Evolutionary conservation across 306 rosid genomes (phyloP).

Genomic region (Astragalus glycyphyllos): DNA sequence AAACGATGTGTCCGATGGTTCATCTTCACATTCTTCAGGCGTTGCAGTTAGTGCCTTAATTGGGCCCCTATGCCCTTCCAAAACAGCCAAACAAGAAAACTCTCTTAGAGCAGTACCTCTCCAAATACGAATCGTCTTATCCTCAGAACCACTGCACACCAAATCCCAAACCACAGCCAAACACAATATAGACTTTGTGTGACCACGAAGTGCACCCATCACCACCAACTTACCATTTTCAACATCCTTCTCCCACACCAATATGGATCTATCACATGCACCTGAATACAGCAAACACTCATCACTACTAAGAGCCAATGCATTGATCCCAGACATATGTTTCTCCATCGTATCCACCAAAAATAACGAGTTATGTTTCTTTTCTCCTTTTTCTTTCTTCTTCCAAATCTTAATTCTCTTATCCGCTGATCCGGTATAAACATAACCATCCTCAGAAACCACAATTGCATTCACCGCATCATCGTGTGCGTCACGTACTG

Average conservation of each 20-base stretch:
- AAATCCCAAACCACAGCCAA: constrained; percentile 65
- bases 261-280: constrained; percentile 80
- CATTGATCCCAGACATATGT: constrained; percentile 83
- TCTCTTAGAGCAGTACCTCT: constrained; percentile 49
- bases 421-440: constrained; percentile 91
- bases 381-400: constrained; percentile 48
- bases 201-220: constrained; percentile 79
- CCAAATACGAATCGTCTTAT: constrained; percentile 80
- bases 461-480: constrained; percentile 88
- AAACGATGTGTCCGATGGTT: constrained; percentile 43
- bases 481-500: constrained; percentile 72
- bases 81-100: constrained; percentile 67
- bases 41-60: constrained; percentile 73
- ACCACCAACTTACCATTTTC: constrained; percentile 53
- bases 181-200: constrained; percentile 71
- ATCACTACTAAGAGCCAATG: constrained; percentile 67
- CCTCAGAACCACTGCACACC: constrained; percentile 91
- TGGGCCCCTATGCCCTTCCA: constrained; percentile 83
- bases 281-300: constrained; percentile 77
- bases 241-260: constrained; percentile 65
- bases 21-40: constrained; percentile 43
- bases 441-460: constrained; percentile 61
- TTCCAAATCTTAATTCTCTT: constrained; percentile 82
- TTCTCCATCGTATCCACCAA: constrained; percentile 65
- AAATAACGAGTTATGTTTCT: constrained; percentile 46